Base-by-base conservation (phyloP, 139 green algal genomes). In the Coelastrella sp. region DNA sequence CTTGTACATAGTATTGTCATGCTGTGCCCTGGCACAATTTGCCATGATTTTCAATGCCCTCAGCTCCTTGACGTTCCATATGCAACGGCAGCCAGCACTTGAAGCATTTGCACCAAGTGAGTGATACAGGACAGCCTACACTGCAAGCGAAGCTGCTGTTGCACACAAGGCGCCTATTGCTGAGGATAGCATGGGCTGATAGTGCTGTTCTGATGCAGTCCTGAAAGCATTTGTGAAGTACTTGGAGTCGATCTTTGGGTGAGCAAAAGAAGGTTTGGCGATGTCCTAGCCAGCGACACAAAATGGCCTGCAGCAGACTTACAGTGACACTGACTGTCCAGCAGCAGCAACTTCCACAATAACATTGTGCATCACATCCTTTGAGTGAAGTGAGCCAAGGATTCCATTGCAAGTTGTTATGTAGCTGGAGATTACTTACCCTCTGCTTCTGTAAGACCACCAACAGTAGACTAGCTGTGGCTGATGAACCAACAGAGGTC, bases 101-200 rank as follows among this genome's bases (percentile, higher is more conserved):
- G 88, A 91, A 58, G 56, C 88, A 0, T 66, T 91, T 56, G 88
- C 81, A 60, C 88, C 88, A 91, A 22, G 87, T 91, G 61, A n/a
- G 87, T 20, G 19, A 49, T 49, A 49, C 35, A 49, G 35, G 35
- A 49, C 35, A 49, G 35, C 35, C 35, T 49, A 3, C 35, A 49
- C 35, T 49, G 35, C 35, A 49, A 49, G 35, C 35, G 35, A 49
- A 49, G 35, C 35, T 49, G 35, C 35, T 49, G 35, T 3, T 49
- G 35, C 35, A 49, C 3, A 49, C 35, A 49, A 49, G 35, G 35
- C 35, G 3, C 35, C 1, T 49, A 49, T 49, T 49, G 35, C 35
- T 49, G 35, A 49, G 35, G 1, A 49, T 49, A 49, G 35, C 35
- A 49, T 49, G 35, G 35, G 3, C 35, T 49, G 35, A 49, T 49